Conservation (phyloP, 371 early-diverging fungal species). For the Vairimorpha apis region DNA sequence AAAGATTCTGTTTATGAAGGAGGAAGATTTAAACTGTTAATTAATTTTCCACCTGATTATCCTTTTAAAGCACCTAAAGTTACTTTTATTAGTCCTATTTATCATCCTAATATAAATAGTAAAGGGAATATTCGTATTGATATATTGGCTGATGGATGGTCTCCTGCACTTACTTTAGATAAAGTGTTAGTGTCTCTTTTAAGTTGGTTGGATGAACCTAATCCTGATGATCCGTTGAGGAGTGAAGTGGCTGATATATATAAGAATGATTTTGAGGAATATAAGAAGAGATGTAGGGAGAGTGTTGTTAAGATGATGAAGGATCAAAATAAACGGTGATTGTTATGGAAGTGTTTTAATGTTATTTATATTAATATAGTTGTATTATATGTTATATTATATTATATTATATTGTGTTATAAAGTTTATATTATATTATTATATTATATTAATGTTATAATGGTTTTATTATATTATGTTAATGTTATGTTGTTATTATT, state of each 20-base stretch:
- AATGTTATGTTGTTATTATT: too few relatives aligned
- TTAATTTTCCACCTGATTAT: constrained; percentile 94
- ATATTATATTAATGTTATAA: too few relatives aligned
- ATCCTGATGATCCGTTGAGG: constrained; percentile 86
- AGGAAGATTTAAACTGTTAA: constrained; percentile 90
- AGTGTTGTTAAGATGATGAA: constrained; percentile 56
- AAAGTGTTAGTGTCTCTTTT: constrained; percentile 88
- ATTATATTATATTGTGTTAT: too few relatives aligned
- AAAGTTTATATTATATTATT: too few relatives aligned
- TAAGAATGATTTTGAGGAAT: constrained; percentile 74
- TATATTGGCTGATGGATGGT: constrained; percentile 94
- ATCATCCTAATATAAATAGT: constrained; percentile 96
- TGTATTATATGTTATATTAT: too few relatives aligned
- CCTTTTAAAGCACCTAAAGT: constrained; percentile 97
- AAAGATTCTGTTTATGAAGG: constrained; percentile 75
- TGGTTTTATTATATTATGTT: too few relatives aligned
- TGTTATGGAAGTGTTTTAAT: constrained; percentile 38
- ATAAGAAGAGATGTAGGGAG: constrained; percentile 58
- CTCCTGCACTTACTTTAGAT: constrained; percentile 88
- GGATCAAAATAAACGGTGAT: constrained; percentile 31
- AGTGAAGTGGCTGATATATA: constrained; percentile 90
- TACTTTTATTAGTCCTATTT: constrained; percentile 86
- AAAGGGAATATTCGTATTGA: constrained; percentile 95
- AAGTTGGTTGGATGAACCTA: constrained; percentile 91
- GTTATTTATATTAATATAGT: too few relatives aligned